These are phyloP conservation scores for Phytomonas francai DNA, from an alignment of 208 protist species.

Conservation along the genomic window DNA sequence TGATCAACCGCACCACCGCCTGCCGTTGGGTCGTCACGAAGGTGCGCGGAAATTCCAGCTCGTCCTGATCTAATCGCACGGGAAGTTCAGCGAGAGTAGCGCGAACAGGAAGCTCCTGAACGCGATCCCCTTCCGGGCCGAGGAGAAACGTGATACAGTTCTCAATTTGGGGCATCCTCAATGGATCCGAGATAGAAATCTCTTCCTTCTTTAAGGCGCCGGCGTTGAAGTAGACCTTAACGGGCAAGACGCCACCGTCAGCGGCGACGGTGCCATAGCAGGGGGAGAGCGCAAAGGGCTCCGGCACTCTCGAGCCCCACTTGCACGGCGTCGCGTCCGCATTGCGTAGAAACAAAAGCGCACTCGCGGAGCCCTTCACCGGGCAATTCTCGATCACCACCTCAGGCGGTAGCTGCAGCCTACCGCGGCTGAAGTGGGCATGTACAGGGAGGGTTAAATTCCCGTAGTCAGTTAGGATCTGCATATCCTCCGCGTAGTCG, in stretches of 20 bases:
- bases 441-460: conserved; percentile 84
- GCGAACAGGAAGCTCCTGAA: conserved; percentile 56
- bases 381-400: conserved; percentile 62
- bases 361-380: conserved; percentile 49
- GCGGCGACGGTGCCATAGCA: conserved; percentile 49
- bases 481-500: conserved; percentile 83
- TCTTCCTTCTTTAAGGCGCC: conserved; percentile 9
- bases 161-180: not conserved
- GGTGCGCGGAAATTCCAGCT: conserved; percentile 70
- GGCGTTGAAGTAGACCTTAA: conserved; percentile 53
- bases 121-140: conserved; percentile 72
- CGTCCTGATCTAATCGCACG: conserved; percentile 52
- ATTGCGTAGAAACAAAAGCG: conserved; percentile 90
- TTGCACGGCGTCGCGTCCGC: conserved; percentile 33
- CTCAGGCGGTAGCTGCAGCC: conserved; percentile 71
- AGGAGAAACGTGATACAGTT: conserved; percentile 67
- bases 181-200: not conserved
- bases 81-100: conserved; percentile 62
- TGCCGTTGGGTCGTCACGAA: conserved; percentile 89
- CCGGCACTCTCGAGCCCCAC: conserved; percentile 49
- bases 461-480: conserved; percentile 79
- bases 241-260: conserved; percentile 51
- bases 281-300: conserved; percentile 46
- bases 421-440: conserved; percentile 72
- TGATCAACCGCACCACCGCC: conserved; percentile 73